Percentiles rank a stretch among this genome's conserved stretches.
Conservation (phyloP, 495 filamentous ascomycete genomes). For the Hypoxylon lienhwacheense region DNA sequence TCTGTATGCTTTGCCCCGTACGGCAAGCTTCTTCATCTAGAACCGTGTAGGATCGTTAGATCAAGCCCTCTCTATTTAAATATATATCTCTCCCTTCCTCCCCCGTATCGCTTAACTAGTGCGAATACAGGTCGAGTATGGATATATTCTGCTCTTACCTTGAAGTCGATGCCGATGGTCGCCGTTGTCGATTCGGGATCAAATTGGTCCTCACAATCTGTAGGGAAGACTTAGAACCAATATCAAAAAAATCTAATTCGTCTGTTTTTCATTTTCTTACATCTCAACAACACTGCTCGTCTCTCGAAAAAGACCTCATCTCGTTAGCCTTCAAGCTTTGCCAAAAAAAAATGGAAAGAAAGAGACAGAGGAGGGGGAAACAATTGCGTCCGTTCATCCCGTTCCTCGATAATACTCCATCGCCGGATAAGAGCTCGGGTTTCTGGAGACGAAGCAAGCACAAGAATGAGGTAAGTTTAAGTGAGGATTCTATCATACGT, state of each 20-base stretch:
- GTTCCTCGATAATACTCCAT: too few species aligned
- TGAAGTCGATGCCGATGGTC: constrained; percentile 65
- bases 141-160: constrained; percentile 45
- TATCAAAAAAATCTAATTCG: constrained; percentile 26
- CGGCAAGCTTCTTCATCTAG: constrained; percentile 51
- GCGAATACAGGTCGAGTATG: not conserved
- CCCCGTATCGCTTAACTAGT: too few species aligned
- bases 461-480: constrained; percentile 2
- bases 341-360: too few species aligned
- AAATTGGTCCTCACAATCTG: constrained; percentile 62
- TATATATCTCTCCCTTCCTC: too few species aligned
- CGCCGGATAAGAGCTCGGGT: not conserved
- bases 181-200: constrained; percentile 59
- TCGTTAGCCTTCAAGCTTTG: constrained; percentile 26
- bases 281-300: constrained; percentile 40
- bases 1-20: constrained; percentile 58
- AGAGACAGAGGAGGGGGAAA: too few species aligned
- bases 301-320: not conserved
- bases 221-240: not conserved
- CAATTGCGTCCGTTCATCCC: too few species aligned
- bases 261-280: too few species aligned
- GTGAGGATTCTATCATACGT: constrained; percentile 40
- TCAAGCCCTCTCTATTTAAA: not conserved
- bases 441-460: not conserved
- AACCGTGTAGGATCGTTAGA: not conserved